Evolutionary conservation across 371 early-diverging fungal species (phyloP).

Genomic region (Actinomucor elegans): DNA sequence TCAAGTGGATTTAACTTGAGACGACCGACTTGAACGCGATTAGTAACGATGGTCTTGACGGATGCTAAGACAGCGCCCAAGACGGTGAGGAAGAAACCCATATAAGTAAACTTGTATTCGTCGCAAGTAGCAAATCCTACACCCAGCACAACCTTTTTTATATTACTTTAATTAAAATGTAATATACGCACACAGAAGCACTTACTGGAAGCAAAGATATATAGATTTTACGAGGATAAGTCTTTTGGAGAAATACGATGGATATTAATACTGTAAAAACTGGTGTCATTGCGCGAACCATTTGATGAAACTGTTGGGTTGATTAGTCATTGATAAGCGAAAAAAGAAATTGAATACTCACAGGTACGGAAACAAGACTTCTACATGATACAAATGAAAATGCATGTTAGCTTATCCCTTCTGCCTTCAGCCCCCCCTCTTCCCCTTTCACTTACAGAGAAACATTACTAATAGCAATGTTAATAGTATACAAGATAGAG

Average conservation of each 20-base stretch:
- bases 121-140: constrained; percentile 84
- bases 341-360: no score
- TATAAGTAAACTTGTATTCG: constrained; percentile 74
- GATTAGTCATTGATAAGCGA: no score
- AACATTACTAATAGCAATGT: constrained; percentile 86
- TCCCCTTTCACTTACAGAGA: constrained; percentile 80
- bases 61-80: constrained; percentile 82
- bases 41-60: constrained; percentile 84
- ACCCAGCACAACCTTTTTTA: constrained; percentile 74
- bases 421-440: no score
- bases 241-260: constrained; percentile 54
- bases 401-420: background rate
- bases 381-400: background rate
- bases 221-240: constrained; percentile 60
- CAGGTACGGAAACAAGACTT: constrained; percentile 23
- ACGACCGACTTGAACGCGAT: constrained; percentile 75
- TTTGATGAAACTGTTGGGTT: constrained; percentile 80
- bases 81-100: constrained; percentile 76
- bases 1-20: constrained; percentile 82
- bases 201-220: constrained; percentile 64
- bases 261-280: constrained; percentile 77
- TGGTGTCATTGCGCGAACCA: constrained; percentile 85
- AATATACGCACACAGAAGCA: background rate
- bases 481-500: constrained; percentile 85
- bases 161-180: background rate